A percentile compares a stretch with the other conserved stretches of the same genome.
phyloP scores from a whole-genome alignment of 2,329 filamentous ascomycete species.

The Colletotrichum coccodes region DNA sequence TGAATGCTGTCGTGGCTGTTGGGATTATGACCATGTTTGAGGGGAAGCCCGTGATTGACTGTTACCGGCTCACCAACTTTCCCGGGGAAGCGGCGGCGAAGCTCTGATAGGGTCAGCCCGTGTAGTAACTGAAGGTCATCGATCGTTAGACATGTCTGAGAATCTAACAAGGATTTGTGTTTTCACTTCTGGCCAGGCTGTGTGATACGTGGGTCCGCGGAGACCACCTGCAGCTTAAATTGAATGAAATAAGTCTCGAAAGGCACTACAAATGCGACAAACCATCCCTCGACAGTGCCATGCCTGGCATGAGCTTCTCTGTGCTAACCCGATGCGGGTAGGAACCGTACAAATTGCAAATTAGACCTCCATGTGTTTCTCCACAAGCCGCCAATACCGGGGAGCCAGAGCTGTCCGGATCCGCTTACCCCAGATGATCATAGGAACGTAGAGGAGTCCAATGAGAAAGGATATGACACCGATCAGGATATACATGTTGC shows the following conservation, averaged over 20 bases:
- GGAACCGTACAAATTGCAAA: no score
- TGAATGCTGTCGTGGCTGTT: conserved; percentile 35
- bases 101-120: conserved; percentile 9
- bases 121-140: not conserved
- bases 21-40: conserved; percentile 37
- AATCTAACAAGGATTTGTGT: not conserved
- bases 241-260: no score
- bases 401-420: conserved; percentile 34
- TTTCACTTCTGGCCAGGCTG: no score
- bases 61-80: conserved; percentile 38
- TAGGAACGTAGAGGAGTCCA: conserved; percentile 38
- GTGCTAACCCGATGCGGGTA: no score
- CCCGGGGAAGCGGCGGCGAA: conserved; percentile 23
- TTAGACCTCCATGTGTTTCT: conserved; percentile 15
- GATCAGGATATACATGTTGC: conserved; percentile 40
- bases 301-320: no score
- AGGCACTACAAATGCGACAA: no score
- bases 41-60: conserved; percentile 36
- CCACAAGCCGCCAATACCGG: conserved; percentile 25
- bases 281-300: no score
- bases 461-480: conserved; percentile 38
- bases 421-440: conserved; percentile 45
- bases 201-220: no score
- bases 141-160: not conserved
- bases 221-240: no score